Evolutionary conservation across 2,329 filamentous ascomycete species (phyloP).

Genomic region (Chlorencoelia australis): DNA sequence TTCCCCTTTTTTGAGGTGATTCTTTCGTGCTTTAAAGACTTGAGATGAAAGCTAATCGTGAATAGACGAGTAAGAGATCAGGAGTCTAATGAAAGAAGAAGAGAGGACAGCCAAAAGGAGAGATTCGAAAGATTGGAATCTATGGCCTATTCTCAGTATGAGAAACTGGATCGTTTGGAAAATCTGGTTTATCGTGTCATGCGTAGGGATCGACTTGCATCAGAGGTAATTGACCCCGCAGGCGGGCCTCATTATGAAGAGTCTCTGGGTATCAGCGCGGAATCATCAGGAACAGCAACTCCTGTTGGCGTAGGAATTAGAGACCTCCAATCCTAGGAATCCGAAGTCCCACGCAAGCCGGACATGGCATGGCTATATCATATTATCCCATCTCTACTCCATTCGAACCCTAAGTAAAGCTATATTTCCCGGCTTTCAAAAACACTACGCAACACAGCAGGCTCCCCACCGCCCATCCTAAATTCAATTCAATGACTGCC

Average conservation of each 20-base stretch:
- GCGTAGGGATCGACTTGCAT: constrained; percentile 11
- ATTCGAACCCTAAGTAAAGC: constrained; percentile 13
- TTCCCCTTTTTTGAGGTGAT: not conserved
- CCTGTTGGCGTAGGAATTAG: not conserved
- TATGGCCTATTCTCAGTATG: constrained; percentile 15
- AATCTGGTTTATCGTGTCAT: constrained; percentile 17
- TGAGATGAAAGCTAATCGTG: constrained; percentile 3
- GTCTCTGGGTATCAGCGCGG: not conserved
- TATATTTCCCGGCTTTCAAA: constrained; percentile 20
- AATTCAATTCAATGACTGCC: constrained; percentile 77
- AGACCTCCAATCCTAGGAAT: too few relatives aligned
- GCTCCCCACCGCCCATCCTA: constrained; percentile 52
- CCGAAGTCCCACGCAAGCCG: not conserved
- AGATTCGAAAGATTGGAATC: constrained; percentile 15
- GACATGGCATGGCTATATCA: not conserved
- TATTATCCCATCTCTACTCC: constrained; percentile 1
- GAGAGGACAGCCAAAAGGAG: constrained; percentile 14
- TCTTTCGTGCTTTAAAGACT: not conserved
- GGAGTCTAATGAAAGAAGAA: constrained; percentile 13
- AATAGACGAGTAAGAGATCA: constrained; percentile 19
- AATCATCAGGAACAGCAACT: not conserved
- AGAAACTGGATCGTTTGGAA: constrained; percentile 18
- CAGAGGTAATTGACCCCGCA: constrained; percentile 1
- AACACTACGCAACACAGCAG: constrained; percentile 28
- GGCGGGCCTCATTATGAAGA: not conserved